Evolutionary conservation across 2,329 filamentous ascomycete genomes (phyloP).

Genomic region (Leptographium lundbergii): DNA sequence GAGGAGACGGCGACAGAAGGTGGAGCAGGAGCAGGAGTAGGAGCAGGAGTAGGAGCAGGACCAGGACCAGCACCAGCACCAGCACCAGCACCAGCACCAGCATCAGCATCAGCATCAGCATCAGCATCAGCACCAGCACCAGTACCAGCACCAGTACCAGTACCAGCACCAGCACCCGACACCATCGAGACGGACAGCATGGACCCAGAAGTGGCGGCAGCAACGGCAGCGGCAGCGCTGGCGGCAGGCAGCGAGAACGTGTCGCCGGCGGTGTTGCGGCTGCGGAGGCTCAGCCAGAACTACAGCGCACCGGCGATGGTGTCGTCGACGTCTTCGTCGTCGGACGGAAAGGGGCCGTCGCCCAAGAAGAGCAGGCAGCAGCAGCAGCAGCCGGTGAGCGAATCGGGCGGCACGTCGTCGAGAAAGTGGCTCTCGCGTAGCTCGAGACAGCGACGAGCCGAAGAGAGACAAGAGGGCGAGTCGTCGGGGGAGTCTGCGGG

Average conservation of each 20-base stretch:
- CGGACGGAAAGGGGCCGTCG: conserved; percentile 24
- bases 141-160: too few relatives aligned
- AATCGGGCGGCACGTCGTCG: conserved; percentile 27
- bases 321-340: conserved; percentile 9
- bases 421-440: conserved; percentile 21
- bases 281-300: conserved; percentile 42
- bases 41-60: conserved; percentile 19
- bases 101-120: conserved; percentile 12
- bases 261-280: conserved; percentile 20
- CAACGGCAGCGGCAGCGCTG: background rate
- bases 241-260: conserved; percentile 15
- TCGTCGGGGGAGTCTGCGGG: background rate
- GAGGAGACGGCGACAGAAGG: background rate
- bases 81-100: conserved; percentile 14
- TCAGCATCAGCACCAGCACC: conserved; percentile 8
- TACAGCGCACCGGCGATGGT: conserved; percentile 31
- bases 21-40: conserved; percentile 19
- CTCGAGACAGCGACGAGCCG: background rate
- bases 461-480: background rate
- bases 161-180: background rate
- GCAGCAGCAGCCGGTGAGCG: background rate
- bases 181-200: background rate
- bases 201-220: background rate
- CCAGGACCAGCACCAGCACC: background rate
- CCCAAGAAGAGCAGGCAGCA: conserved; percentile 20